Evolutionary conservation across 345 rosid genomes (phyloP), one percentile per base, ranked within the genome.

Genomic region (Rubroshorea leprosula): DNA sequence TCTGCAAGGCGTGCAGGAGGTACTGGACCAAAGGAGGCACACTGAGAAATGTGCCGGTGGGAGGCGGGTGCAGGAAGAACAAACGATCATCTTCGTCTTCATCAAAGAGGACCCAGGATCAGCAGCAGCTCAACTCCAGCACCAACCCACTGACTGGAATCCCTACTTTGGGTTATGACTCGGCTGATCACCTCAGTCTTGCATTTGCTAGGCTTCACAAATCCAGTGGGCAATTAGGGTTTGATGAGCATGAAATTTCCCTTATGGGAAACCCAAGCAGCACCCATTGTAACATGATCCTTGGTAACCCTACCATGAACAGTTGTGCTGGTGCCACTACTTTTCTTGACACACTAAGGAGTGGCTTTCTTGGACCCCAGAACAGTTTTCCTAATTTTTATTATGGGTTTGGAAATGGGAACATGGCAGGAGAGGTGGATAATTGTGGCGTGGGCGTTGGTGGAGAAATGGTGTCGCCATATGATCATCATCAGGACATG

Each of bases 1-100:
- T 86, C 58, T 86, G 95, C 83, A 86, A 86, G 69, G 79, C 95
- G 21, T 86, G 95, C 77, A 69, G 90, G 51, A 73, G 95, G 73
- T 86, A 86, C 63, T 86, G 95, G 95, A 86, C 95, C 49, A 86
- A 83, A 78, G 95, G 95, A 7, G 95, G 95, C 51, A 83, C 90
- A 3, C 79, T 86, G 20, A 70, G 95, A 43, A 83, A 86, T 43
- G 87, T 86, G 29, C 95, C 95, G 2, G 90, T 86, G 0, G 95
- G 95, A 19, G 95, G 95, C 9, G 90, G 95, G 18, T 86, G 95
- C 65, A 70, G 95, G 72, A 80, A 85, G 68, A 86, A 79, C 84
- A 83, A 69, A 66, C 65, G 90, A 43, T 82, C 89, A 0, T 72
- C 88, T 8, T 70, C 87, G 0, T 76, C 89, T 15, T 2, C 41